These are phyloP conservation scores for Phaeosphaeria sp. DNA, from an alignment of 2,329 filamentous ascomycete species.

Conservation along the genomic window DNA sequence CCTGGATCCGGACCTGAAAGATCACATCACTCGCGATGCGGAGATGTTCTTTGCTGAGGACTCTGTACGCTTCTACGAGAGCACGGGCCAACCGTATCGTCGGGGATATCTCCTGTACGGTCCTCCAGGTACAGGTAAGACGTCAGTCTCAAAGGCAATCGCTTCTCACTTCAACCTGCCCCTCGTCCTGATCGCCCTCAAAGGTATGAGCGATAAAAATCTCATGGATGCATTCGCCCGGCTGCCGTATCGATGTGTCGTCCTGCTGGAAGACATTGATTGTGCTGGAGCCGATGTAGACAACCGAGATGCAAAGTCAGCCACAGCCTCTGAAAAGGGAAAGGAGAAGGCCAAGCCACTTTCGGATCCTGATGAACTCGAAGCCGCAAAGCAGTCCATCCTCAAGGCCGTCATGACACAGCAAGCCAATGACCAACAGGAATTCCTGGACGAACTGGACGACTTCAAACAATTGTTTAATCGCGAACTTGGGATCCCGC, in stretches of 20 bases:
- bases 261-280: constrained; percentile 28
- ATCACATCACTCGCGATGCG: constrained; percentile 6
- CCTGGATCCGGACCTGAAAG: constrained; percentile 8
- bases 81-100: constrained; percentile 18
- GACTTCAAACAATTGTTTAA: not conserved
- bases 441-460: not conserved
- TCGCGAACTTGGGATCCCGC: not conserved
- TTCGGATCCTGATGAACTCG: not conserved
- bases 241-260: constrained; percentile 14
- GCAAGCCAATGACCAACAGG: not conserved
- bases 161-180: constrained; percentile 40
- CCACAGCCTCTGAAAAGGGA: not conserved
- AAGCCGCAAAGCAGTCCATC: not conserved
- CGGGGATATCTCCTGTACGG: constrained; percentile 46
- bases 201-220: constrained; percentile 14
- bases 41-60: constrained; percentile 6
- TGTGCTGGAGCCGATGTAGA: constrained; percentile 7
- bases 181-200: constrained; percentile 40
- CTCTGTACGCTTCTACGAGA: constrained; percentile 8
- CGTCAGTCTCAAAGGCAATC: constrained; percentile 42
- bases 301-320: constrained; percentile 33
- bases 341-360: not conserved
- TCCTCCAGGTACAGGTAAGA: constrained; percentile 52
- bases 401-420: not conserved
- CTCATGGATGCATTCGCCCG: constrained; percentile 11